Conservation (phyloP, 257 asterid genomes). For the Thymus quinquecostatus region DNA sequence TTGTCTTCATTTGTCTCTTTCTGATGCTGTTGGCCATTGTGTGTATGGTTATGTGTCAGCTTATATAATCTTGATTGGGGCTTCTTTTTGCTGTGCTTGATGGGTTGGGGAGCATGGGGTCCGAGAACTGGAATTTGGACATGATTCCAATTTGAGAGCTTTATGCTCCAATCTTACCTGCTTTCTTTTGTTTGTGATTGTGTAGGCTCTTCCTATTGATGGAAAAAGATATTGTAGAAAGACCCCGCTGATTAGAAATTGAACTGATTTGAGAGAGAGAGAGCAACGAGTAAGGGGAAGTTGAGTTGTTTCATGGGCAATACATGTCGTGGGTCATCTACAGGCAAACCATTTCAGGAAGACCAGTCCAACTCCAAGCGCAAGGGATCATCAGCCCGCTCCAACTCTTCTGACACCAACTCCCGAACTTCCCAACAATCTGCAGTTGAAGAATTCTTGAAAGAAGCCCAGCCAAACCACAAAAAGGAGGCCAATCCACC, state of each 20-base stretch:
- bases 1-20: background rate
- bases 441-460: conserved; percentile 48
- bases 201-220: conserved; percentile 26
- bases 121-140: conserved; percentile 26
- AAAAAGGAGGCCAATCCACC: conserved; percentile 40
- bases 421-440: conserved; percentile 48
- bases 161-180: conserved; percentile 23
- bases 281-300: conserved; percentile 29
- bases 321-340: conserved; percentile 90
- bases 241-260: conserved; percentile 23
- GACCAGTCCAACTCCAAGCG: conserved; percentile 53
- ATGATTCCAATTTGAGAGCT: conserved; percentile 25
- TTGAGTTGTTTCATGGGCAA: conserved; percentile 89
- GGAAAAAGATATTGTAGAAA: conserved; percentile 33
- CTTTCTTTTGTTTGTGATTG: conserved; percentile 20
- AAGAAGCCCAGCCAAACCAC: conserved; percentile 39
- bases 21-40: conserved; percentile 16
- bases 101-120: background rate
- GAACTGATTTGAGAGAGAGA: conserved; percentile 29
- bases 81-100: conserved; percentile 10
- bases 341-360: conserved; percentile 61
- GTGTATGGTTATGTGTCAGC: background rate
- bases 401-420: conserved; percentile 45
- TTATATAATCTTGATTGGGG: background rate
- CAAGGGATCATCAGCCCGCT: conserved; percentile 46